phyloP scores from a whole-genome alignment of 1,284 basidiomycete species.

The Marasmius sp. region DNA sequence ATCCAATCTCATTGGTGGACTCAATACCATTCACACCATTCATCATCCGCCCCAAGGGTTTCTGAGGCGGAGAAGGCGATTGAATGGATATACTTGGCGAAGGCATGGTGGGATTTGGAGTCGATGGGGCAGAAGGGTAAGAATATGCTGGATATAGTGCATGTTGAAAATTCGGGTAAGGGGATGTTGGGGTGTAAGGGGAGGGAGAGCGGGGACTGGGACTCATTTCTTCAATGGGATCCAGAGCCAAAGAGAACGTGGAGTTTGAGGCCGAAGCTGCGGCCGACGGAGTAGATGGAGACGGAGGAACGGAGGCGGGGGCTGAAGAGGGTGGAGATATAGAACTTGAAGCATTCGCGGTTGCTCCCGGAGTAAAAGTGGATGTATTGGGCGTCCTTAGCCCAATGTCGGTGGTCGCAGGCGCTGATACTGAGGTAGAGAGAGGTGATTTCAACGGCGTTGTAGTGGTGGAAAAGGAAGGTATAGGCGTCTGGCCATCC shows the following conservation, averaged over 20 bases:
- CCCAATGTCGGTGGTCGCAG: neutral
- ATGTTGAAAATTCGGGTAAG: slow-evolving; percentile 8
- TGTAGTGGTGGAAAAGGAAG: neutral
- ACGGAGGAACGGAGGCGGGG: slow-evolving; percentile 27
- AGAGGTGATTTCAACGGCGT: slow-evolving; percentile 16
- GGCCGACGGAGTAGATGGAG: slow-evolving; percentile 23
- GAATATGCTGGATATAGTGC: slow-evolving; percentile 2
- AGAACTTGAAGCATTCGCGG: slow-evolving; percentile 9
- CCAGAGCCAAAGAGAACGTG: slow-evolving; percentile 64
- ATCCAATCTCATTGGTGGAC: neutral
- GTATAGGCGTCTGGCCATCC: slow-evolving; percentile 51
- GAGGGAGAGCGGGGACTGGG: slow-evolving; percentile 40
- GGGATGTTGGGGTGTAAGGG: slow-evolving; percentile 20
- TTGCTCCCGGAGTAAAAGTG: no score
- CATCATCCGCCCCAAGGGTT: neutral
- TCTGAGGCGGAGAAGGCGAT: slow-evolving; percentile 12
- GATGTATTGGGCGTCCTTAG: no score
- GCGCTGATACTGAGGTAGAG: neutral
- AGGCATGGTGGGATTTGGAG: slow-evolving; percentile 13
- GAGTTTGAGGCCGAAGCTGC: slow-evolving; percentile 52
- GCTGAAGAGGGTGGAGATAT: slow-evolving; percentile 20
- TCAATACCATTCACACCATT: slow-evolving; percentile 5
- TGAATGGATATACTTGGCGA: slow-evolving; percentile 18
- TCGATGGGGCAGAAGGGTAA: slow-evolving; percentile 16
- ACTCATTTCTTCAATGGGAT: slow-evolving; percentile 63